These are phyloP conservation scores for Arctium minus DNA, from an alignment of 129 eudicot species.

Conservation along the genomic window DNA sequence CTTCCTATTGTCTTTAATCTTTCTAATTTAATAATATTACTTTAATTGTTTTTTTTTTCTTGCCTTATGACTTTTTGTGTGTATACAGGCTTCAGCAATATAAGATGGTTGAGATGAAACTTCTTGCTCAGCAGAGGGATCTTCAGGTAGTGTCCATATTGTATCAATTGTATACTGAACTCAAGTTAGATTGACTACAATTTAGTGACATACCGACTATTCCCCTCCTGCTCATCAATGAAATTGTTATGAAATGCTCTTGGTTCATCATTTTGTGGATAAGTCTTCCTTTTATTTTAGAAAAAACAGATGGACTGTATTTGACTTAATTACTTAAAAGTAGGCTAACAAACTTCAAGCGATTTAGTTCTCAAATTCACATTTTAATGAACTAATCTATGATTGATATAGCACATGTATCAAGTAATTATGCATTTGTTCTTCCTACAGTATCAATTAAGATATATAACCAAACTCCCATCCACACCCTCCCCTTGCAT, in stretches of 20 bases:
- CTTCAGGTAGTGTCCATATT: constrained; percentile 55
- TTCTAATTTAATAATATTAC: not conserved
- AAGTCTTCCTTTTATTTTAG: not conserved
- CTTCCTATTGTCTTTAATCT: not conserved
- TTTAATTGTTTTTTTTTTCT: not conserved
- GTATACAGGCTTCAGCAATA: constrained; percentile 81
- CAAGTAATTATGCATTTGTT: not conserved
- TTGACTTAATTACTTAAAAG: not conserved
- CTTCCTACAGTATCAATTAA: not conserved
- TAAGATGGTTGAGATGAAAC: constrained; percentile 92
- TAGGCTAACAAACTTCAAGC: not conserved
- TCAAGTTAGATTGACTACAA: not conserved
- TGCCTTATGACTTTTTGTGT: not conserved
- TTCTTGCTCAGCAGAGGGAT: constrained; percentile 93
- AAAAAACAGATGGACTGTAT: not conserved
- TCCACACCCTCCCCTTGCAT: not conserved
- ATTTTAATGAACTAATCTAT: not conserved
- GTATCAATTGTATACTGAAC: not conserved
- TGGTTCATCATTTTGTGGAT: not conserved
- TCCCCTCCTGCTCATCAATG: no score
- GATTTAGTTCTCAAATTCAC: not conserved
- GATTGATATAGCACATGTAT: not conserved
- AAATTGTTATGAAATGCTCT: not conserved
- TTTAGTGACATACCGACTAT: not conserved
- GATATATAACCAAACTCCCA: not conserved